phyloP scores from a whole-genome alignment of 208 protist genomes.

The Crithidia thermophila region DNA sequence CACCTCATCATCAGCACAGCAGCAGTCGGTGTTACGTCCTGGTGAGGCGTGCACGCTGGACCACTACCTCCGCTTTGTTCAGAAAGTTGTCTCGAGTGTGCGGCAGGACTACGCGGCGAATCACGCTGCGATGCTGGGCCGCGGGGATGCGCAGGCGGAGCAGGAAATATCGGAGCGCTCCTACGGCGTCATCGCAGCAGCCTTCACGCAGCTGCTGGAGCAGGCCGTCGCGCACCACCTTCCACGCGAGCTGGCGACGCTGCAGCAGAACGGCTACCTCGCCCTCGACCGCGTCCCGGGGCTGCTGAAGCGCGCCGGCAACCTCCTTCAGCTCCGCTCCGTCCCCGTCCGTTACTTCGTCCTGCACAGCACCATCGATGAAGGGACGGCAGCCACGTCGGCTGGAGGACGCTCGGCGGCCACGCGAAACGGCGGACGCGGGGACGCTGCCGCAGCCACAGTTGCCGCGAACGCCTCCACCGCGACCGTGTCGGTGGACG shows the following conservation, averaged over 20 bases:
- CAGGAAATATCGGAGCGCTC: constrained; percentile 66
- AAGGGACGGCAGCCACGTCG: constrained; percentile 1
- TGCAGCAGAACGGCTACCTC: constrained; percentile 70
- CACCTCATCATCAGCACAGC: neutral
- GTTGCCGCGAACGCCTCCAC: neutral
- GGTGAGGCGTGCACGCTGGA: constrained; percentile 81
- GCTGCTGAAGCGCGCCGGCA: constrained; percentile 58
- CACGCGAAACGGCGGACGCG: neutral
- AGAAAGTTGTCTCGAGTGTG: constrained; percentile 71
- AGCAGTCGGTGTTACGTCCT: constrained; percentile 35
- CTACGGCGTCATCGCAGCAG: constrained; percentile 64
- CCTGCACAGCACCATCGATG: constrained; percentile 71
- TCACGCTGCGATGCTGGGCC: constrained; percentile 26
- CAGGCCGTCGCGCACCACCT: constrained; percentile 45
- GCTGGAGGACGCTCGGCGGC: constrained; percentile 1
- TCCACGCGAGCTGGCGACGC: constrained; percentile 50
- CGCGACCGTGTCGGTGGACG: constrained; percentile 17
- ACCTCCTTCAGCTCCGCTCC: constrained; percentile 60
- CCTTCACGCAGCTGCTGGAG: constrained; percentile 69
- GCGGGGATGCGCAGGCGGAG: constrained; percentile 60
- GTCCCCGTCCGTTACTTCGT: constrained; percentile 85
- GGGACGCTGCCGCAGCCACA: neutral
- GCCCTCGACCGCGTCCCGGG: constrained; percentile 71
- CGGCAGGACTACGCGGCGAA: constrained; percentile 53
- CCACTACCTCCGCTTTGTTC: constrained; percentile 68